Evolutionary conservation across 2,329 filamentous ascomycete species (phyloP), one percentile per base, ranked within the genome.

Genomic region (Colletotrichum spaethianum): DNA sequence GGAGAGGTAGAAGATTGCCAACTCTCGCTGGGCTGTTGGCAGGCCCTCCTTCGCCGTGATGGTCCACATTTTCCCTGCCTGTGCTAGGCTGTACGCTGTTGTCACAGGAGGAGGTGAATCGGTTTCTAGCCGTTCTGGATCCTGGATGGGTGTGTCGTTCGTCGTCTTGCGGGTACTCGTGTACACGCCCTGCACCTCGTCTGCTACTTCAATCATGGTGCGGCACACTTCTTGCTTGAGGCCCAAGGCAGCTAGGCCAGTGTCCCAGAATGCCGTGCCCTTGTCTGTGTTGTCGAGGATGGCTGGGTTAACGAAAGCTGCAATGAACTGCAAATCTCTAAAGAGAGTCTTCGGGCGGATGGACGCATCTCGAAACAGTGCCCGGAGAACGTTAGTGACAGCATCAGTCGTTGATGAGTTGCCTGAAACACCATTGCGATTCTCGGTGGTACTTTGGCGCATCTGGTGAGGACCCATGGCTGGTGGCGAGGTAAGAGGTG

Each of bases 31-130:
- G 6, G 96, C 95, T 16, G 94, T 93, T 0, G 95, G 89, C 73
- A 95, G 91, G 48, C 96, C 95, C 82, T 99, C 96, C 80, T 95
- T 96, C 20, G 96, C 96, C 1, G 95, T 96, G 79, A 98, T 96
- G 74, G 94, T 93, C 87, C 94, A 94, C 91, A 98, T 96, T 75
- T 89, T 91, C 3, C 93, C 95, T 0, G 95, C 96, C 79, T 98
- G 94, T 53, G 91, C 87, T 79, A 96, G 90, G 68, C 89, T 91
- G 81, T 94, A 92, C 57, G 91, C 89, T 67, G 91, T 88, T 3
- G 90, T 84, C 0, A 87, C 83, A 14, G 84, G 82, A 16, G 86
- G 81, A 6, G 85, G 85, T 9, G 84, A 85, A 20, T 73, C 70
- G 14, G 73, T 42, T 2, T 73, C 46, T 14, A 73, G 42, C 5